Evolutionary conservation across 2,329 filamentous ascomycete genomes (phyloP), one percentile per base, ranked within the genome.

Genomic region (Neoascochyta sp.): DNA sequence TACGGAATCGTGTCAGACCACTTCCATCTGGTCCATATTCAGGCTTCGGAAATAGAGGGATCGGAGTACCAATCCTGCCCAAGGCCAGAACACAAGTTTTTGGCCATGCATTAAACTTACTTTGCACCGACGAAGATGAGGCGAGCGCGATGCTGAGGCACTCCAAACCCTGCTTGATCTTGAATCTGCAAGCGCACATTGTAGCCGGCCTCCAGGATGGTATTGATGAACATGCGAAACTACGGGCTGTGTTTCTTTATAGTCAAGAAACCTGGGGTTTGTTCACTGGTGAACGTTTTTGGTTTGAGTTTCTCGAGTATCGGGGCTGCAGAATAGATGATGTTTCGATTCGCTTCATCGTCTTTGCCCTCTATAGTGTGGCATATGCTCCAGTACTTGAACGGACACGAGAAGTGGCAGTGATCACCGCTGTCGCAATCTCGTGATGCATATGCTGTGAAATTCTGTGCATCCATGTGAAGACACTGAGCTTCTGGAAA

Each of bases 31-130:
- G 34, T 13, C 58, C 58, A 24, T 58, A 44, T 0, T 39, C 50
- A 0, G 47, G 39, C 7, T 42, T 42, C 0, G 59, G 59, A 15
- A 62, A 60, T 1, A 50, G 50, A 0, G 59, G 56, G 0, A 62
- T 18, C 0, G 59, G 55, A 5, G 20, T 38, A 0, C 47, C 55
- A 1, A 36, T 35, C 15, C 49, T 45, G n/a, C 15, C 13, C 3
- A n/a, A 12, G 22, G 26, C 51, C 32, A 47, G 40, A n/a, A 16
- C 24, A 8, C 14, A 9, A 16, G 7, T 15, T 15, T 10, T 27
- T 24, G 8, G 9, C 29, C 7, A 10, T n/a, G 6, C 14, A 27
- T 13, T 2, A 21, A 17, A 9, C 34, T 30, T 45, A 54, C 50
- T 33, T 39, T 5, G 57, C 49, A 7, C 37, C 51, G n/a, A 59